These are phyloP conservation scores for Rhodotorula sp. DNA, from an alignment of 1,284 basidiomycete species.

Conservation along the genomic window DNA sequence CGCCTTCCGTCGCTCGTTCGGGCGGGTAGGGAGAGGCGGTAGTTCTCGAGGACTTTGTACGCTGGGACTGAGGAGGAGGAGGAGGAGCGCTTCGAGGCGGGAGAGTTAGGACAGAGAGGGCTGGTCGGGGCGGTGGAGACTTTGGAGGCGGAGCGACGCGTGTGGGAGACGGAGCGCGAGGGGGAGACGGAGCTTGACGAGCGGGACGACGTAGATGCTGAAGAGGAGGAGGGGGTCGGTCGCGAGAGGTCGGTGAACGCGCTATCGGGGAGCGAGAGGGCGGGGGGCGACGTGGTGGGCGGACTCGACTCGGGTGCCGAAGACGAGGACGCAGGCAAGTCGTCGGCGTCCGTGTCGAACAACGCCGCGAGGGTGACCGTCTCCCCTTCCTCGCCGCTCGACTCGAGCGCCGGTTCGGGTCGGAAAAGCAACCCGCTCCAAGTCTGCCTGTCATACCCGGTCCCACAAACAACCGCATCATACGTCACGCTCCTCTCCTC, in stretches of 20 bases:
- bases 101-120: constrained; percentile 44
- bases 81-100: not conserved
- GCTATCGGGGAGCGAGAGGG: constrained; percentile 1
- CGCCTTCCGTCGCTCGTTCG: constrained; percentile 32
- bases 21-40: constrained; percentile 53
- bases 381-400: not conserved
- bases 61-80: not conserved
- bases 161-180: constrained; percentile 1
- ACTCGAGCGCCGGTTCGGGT: not conserved
- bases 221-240: not conserved
- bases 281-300: not conserved
- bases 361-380: constrained; percentile 10
- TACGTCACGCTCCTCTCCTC: constrained; percentile 45
- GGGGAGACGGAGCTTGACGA: not conserved
- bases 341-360: not conserved
- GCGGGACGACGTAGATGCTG: not conserved
- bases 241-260: not conserved
- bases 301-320: not conserved
- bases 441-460: constrained; percentile 57
- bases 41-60: constrained; percentile 27
- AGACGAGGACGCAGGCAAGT: not conserved
- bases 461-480: constrained; percentile 59
- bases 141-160: not conserved
- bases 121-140: constrained; percentile 11
- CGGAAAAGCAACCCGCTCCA: constrained; percentile 39